Evolutionary conservation across 352 stramenopile species (phyloP).

Genomic region (Peronospora belbahrii): DNA sequence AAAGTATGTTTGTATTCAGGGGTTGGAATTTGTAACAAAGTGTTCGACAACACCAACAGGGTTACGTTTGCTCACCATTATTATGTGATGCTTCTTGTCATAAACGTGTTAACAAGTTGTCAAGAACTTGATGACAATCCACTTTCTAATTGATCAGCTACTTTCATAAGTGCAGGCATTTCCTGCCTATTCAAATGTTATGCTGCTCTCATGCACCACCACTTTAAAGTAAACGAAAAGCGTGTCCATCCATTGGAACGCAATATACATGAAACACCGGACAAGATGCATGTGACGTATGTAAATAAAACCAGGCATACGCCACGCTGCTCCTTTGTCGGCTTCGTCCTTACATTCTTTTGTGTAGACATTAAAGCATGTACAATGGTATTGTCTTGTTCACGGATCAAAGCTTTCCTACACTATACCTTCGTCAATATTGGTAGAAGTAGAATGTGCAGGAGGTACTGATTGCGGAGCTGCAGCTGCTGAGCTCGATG

Average conservation of each 20-base stretch:
- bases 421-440: slow-evolving; percentile 39
- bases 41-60: background rate
- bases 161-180: no score
- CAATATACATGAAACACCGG: background rate
- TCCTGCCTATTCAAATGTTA: no score
- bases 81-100: background rate
- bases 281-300: slow-evolving; percentile 2
- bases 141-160: no score
- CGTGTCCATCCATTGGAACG: slow-evolving; percentile 47
- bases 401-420: slow-evolving; percentile 41
- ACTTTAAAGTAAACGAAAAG: slow-evolving; percentile 76
- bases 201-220: no score
- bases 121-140: no score
- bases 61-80: slow-evolving; percentile 4
- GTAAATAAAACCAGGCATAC: slow-evolving; percentile 1
- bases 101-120: no score
- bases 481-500: slow-evolving; percentile 2
- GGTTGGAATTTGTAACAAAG: background rate
- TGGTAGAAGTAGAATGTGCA: slow-evolving; percentile 27
- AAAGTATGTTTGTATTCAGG: background rate
- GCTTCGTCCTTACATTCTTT: slow-evolving; percentile 1
- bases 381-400: slow-evolving; percentile 23
- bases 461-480: slow-evolving; percentile 5
- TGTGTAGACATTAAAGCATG: background rate
- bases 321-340: background rate